Conservation (phyloP, 495 filamentous ascomycete genomes). For the Sporormia fimetaria region DNA sequence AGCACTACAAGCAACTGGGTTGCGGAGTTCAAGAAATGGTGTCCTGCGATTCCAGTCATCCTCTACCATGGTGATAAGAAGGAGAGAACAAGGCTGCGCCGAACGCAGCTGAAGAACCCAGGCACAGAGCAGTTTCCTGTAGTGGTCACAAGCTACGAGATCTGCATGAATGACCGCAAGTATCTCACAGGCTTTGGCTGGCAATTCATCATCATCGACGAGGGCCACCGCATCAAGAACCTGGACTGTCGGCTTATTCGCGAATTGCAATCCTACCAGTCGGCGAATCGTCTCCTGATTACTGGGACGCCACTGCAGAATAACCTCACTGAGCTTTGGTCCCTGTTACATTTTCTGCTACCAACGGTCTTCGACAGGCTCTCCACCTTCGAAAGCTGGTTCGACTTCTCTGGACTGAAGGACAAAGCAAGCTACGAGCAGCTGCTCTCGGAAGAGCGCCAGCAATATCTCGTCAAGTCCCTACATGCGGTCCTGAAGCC, state of each 20-base stretch:
- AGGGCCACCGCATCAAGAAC: constrained; percentile 96
- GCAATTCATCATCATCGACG: constrained; percentile 97
- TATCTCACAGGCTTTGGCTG: constrained; percentile 70
- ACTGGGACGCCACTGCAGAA: constrained; percentile 95
- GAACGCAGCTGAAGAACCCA: constrained; percentile 49
- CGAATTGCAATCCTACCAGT: constrained; percentile 75
- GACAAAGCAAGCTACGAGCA: constrained; percentile 58
- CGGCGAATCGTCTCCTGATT: constrained; percentile 80
- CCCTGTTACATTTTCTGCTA: constrained; percentile 82
- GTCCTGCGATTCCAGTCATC: constrained; percentile 71
- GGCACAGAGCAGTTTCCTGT: constrained; percentile 67
- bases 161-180: constrained; percentile 81
- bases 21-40: constrained; percentile 87
- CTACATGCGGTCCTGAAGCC: constrained; percentile 90
- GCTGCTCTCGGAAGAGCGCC: constrained; percentile 64
- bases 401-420: constrained; percentile 83
- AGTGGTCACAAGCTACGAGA: constrained; percentile 88
- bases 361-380: constrained; percentile 85
- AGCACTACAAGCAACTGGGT: constrained; percentile 94
- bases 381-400: constrained; percentile 85
- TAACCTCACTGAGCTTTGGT: constrained; percentile 92
- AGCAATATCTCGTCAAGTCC: constrained; percentile 72
- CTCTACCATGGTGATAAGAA: constrained; percentile 78
- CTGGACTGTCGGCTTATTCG: constrained; percentile 85
- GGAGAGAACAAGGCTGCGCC: constrained; percentile 60